Evolutionary conservation across 768 basidiomycete genomes (phyloP).

Genomic region (Inosperma sp.): DNA sequence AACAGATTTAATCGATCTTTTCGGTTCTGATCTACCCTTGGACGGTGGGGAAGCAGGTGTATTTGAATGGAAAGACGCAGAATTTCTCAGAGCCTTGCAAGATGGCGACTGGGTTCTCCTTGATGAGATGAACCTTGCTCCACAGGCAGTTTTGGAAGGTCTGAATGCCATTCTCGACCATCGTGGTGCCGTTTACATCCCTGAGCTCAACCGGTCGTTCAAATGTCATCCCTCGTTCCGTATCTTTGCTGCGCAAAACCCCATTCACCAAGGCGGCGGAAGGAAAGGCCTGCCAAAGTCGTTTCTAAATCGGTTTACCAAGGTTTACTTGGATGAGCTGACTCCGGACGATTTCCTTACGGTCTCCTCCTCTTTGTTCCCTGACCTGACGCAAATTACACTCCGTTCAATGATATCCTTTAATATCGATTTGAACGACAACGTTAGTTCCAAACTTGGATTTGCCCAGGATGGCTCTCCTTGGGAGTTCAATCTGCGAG

Average conservation of each 20-base stretch:
- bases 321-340: slow-evolving; percentile 89
- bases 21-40: slow-evolving; percentile 93
- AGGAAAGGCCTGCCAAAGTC: slow-evolving; percentile 97
- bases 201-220: slow-evolving; percentile 90
- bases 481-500: slow-evolving; percentile 98
- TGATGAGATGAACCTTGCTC: slow-evolving; percentile 98
- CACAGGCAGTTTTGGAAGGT: slow-evolving; percentile 94
- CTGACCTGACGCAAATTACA: slow-evolving; percentile 46
- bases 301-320: slow-evolving; percentile 97
- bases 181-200: slow-evolving; percentile 90
- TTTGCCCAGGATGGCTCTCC: slow-evolving; percentile 83
- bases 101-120: slow-evolving; percentile 97
- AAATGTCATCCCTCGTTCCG: slow-evolving; percentile 88
- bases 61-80: slow-evolving; percentile 97
- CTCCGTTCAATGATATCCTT: slow-evolving; percentile 77
- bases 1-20: slow-evolving; percentile 93
- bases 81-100: slow-evolving; percentile 89
- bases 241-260: slow-evolving; percentile 97
- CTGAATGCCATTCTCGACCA: slow-evolving; percentile 96
- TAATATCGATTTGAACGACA: slow-evolving; percentile 66
- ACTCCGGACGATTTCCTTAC: slow-evolving; percentile 68
- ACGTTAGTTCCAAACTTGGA: slow-evolving; percentile 54
- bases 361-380: slow-evolving; percentile 74
- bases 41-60: slow-evolving; percentile 89
- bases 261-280: slow-evolving; percentile 91